These are phyloP conservation scores for Pholiota conissans DNA, from an alignment of 768 basidiomycete species.

Conservation along the genomic window DNA sequence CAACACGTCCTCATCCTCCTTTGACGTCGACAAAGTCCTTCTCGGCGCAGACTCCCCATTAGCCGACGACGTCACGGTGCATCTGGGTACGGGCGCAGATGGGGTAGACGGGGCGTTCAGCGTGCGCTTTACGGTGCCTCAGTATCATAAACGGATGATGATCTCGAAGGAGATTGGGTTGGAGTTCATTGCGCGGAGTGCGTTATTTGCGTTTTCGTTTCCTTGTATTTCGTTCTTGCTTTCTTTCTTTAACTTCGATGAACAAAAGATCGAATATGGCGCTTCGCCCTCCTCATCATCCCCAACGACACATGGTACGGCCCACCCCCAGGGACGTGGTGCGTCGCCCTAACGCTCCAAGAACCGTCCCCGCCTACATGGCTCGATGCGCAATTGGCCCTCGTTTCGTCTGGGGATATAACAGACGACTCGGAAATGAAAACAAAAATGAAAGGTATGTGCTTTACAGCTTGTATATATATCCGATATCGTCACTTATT, in stretches of 20 bases:
- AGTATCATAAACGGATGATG: slow-evolving; percentile 71
- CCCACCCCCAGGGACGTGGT: slow-evolving; percentile 43
- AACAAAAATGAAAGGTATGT: slow-evolving; percentile 11
- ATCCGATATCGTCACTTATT: no score
- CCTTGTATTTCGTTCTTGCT: neutral
- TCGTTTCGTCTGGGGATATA: neutral
- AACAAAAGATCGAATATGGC: slow-evolving; percentile 64
- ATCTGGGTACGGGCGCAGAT: slow-evolving; percentile 49
- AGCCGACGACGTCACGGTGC: slow-evolving; percentile 53
- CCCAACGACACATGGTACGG: slow-evolving; percentile 16
- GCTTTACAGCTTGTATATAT: no score
- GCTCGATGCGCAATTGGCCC: slow-evolving; percentile 50
- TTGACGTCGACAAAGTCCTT: slow-evolving; percentile 52
- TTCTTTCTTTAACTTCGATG: neutral
- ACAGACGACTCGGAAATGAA: neutral
- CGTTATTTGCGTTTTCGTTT: slow-evolving; percentile 12
- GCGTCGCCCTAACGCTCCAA: slow-evolving; percentile 49
- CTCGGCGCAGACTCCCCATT: slow-evolving; percentile 38
- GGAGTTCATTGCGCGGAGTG: slow-evolving; percentile 66
- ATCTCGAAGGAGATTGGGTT: slow-evolving; percentile 51
- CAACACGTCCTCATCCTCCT: no score
- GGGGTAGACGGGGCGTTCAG: slow-evolving; percentile 56
- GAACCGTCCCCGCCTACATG: slow-evolving; percentile 61
- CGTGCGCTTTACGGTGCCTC: slow-evolving; percentile 47
- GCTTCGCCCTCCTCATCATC: slow-evolving; percentile 39